A percentile compares a stretch with the other conserved stretches of the same genome.
Evolutionary conservation across 179 eudicot species (phyloP).

Genomic region (Sideroxylon spinosum): DNA sequence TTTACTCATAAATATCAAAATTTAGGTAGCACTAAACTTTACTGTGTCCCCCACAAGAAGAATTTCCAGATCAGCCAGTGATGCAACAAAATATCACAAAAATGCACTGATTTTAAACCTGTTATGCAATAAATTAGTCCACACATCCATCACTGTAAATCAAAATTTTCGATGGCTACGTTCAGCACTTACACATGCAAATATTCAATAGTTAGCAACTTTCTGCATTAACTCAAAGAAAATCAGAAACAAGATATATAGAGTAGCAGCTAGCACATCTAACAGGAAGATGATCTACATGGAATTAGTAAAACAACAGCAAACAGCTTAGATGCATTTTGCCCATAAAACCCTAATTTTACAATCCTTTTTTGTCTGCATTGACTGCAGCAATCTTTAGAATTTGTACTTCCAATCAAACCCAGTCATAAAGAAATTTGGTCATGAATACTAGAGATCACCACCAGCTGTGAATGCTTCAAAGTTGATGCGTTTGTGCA

Average conservation of each 20-base stretch:
- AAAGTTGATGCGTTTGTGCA: too few species aligned
- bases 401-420: too few species aligned
- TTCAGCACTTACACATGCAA: not conserved
- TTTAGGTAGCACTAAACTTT: too few species aligned
- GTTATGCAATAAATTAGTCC: too few species aligned
- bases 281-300: not conserved
- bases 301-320: not conserved
- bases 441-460: not conserved
- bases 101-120: not conserved
- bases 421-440: not conserved
- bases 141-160: too few species aligned
- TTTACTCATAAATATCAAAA: too few species aligned
- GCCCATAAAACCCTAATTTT: not conserved
- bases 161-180: not conserved
- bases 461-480: not conserved
- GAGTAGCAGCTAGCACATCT: not conserved
- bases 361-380: not conserved
- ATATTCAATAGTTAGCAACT: not conserved
- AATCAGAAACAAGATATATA: not conserved
- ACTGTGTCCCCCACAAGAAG: too few species aligned
- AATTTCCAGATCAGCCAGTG: too few species aligned
- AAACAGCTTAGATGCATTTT: not conserved
- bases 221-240: not conserved
- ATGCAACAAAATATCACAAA: not conserved
- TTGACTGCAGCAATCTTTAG: not conserved